phyloP scores from a whole-genome alignment of 1,139 yeast genomes.

The Candida tropicalis region DNA sequence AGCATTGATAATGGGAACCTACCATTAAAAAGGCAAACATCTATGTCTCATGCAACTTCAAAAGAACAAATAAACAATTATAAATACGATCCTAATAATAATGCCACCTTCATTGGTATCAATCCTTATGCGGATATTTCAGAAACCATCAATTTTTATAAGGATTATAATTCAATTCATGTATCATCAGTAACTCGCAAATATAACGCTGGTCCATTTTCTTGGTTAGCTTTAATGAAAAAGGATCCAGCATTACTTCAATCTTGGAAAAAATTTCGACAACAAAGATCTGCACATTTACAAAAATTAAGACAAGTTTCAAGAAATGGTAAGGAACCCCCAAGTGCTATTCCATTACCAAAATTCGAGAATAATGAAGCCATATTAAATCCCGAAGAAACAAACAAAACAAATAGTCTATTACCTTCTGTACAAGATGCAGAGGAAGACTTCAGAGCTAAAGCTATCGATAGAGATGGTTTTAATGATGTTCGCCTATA shows the following conservation, averaged over 20 bases:
- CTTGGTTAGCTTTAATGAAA: conserved; percentile 42
- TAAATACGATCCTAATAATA: conserved; percentile 15
- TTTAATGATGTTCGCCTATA: conserved; percentile 30
- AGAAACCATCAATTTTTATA: conserved; percentile 35
- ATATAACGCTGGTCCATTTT: conserved; percentile 39
- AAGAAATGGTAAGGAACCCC: conserved; percentile 1
- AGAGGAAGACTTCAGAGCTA: conserved; percentile 24
- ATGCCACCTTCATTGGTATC: conserved; percentile 25
- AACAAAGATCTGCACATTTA: background rate
- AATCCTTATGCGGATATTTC: conserved; percentile 30
- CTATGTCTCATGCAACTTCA: background rate
- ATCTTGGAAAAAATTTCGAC: conserved; percentile 18
- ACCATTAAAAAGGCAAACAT: background rate
- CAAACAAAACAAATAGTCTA: background rate
- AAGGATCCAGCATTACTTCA: conserved; percentile 33
- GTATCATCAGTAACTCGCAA: conserved; percentile 26
- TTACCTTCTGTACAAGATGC: conserved; percentile 7
- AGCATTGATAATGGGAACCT: too few relatives aligned
- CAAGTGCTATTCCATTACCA: background rate
- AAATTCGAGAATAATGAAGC: background rate
- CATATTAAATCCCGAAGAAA: conserved; percentile 1
- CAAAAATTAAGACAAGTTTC: background rate
- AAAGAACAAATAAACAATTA: conserved; percentile 5
- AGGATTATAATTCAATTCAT: conserved; percentile 31
- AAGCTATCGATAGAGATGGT: conserved; percentile 34